Conservation (phyloP, 495 filamentous ascomycete genomes). For the Penicillium bialowiezense region DNA sequence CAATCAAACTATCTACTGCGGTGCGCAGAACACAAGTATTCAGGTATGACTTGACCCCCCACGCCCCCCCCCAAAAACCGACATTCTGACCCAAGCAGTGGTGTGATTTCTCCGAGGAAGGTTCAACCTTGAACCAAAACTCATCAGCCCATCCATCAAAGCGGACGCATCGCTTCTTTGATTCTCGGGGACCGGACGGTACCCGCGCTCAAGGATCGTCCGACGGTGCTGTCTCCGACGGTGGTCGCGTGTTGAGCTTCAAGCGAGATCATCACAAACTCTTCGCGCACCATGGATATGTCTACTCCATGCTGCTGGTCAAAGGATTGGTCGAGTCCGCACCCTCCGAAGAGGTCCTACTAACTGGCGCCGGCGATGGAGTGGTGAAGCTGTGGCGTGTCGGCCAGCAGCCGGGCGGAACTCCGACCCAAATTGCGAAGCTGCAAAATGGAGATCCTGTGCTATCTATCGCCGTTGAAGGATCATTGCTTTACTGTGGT, state of each 20-base stretch:
- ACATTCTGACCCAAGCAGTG: too few relatives aligned
- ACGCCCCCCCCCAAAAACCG: too few relatives aligned
- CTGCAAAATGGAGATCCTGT: constrained; percentile 83
- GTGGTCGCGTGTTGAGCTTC: constrained; percentile 74
- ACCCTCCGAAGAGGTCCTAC: constrained; percentile 69
- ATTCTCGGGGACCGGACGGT: constrained; percentile 82
- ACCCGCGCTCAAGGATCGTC: constrained; percentile 65
- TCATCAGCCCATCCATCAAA: constrained; percentile 71
- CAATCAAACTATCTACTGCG: constrained; percentile 81
- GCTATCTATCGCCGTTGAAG: constrained; percentile 78
- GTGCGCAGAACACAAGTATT: constrained; percentile 91
- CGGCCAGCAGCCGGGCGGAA: constrained; percentile 46
- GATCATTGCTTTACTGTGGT: constrained; percentile 86
- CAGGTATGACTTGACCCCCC: too few relatives aligned
- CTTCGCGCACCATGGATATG: constrained; percentile 92
- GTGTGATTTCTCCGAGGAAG: constrained; percentile 57
- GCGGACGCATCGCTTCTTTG: constrained; percentile 91
- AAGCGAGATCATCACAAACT: constrained; percentile 76
- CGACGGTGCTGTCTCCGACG: constrained; percentile 34
- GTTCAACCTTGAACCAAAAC: constrained; percentile 54
- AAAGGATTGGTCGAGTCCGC: constrained; percentile 61
- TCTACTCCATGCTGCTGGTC: constrained; percentile 90
- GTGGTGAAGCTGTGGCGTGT: constrained; percentile 88
- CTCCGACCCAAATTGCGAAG: constrained; percentile 53
- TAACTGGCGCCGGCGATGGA: constrained; percentile 92